Evolutionary conservation across 345 rosid genomes (phyloP), one percentile per base, ranked within the genome.

Genomic region (Hevea brasiliensis): DNA sequence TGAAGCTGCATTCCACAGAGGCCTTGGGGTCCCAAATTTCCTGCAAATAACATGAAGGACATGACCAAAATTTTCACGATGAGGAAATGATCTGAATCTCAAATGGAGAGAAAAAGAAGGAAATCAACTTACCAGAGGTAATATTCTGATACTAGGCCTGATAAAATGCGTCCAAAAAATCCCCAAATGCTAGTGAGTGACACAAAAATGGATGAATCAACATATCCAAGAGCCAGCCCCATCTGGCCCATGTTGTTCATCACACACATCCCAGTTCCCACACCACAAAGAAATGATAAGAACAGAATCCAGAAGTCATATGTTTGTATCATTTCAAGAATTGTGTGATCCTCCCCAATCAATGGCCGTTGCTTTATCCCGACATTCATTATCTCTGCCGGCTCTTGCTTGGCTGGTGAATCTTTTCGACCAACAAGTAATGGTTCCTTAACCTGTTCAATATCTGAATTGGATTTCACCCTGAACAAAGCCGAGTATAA

Each of bases 181-280:
- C 87, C 87, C 87, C 87, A 90, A 72, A 90, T 88, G 72, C 92
- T 90, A 6, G 73, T 85, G 15, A 90, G 81, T 1, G 87, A 90
- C 35, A 87, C 85, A 32, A 86, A 90, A 56, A 88, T 85, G 18
- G 84, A 81, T 2, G 80, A 84, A 35, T 89, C 82, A 0, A 78
- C 47, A 81, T 80, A 79, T 23, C 90, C 93, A 63, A 84, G 89
- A 35, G 91, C 86, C 21, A 75, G 82, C 48, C 87, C 86, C 69
- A 89, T 89, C 74, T 89, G 93, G 13, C 86, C 93, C 86, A 87
- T 79, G 71, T 89, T 89, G 79, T 89, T 83, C 80, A 87, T 85
- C 35, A 86, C 85, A 0, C 81, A 77, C 78, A 89, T 53, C 40
- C 91, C 91, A 6, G 93, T 78, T 0, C 93, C 91, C 7, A 82